A percentile compares a stretch with the other conserved stretches of the same genome.
phyloP scores from a whole-genome alignment of 1,139 yeast genomes.

The Lizanozyma gosingica region DNA sequence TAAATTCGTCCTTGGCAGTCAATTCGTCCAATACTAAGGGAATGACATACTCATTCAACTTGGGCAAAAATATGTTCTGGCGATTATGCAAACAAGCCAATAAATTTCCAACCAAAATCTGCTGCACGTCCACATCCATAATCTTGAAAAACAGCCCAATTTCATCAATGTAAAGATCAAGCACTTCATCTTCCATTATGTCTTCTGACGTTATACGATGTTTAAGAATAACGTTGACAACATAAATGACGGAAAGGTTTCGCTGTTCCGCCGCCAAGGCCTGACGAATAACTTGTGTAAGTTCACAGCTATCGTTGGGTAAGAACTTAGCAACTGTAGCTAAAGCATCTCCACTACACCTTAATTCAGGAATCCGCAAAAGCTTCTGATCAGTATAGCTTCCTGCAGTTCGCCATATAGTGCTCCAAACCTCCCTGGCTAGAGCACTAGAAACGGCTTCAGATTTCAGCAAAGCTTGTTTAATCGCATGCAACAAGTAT shows the following conservation, averaged over 20 bases:
- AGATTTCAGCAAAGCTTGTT: slow-evolving; percentile 21
- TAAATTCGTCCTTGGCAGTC: slow-evolving; percentile 44
- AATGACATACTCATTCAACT: slow-evolving; percentile 41
- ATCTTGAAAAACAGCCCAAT: slow-evolving; percentile 14
- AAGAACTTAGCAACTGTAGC: slow-evolving; percentile 11
- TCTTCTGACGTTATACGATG: slow-evolving; percentile 11
- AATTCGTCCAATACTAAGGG: slow-evolving; percentile 51
- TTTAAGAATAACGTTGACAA: slow-evolving; percentile 7
- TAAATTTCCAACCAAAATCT: slow-evolving; percentile 50
- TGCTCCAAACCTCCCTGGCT: slow-evolving; percentile 12
- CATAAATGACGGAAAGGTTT: slow-evolving; percentile 5
- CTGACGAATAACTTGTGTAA: background rate
- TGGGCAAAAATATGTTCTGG: slow-evolving; percentile 41
- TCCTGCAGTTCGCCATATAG: slow-evolving; percentile 10
- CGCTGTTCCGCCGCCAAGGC: slow-evolving; percentile 1
- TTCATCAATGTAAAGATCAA: slow-evolving; percentile 7
- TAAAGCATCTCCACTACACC: slow-evolving; percentile 7
- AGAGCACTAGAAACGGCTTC: slow-evolving; percentile 5
- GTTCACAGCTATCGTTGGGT: background rate
- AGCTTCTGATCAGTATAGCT: slow-evolving; percentile 7
- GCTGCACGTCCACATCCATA: slow-evolving; percentile 36
- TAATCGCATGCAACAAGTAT: slow-evolving; percentile 27
- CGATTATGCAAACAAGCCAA: slow-evolving; percentile 54
- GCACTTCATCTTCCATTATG: slow-evolving; percentile 10
- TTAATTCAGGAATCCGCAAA: slow-evolving; percentile 6